Percentiles rank a stretch among this genome's conserved stretches.
Evolutionary conservation across 2,329 filamentous ascomycete genomes (phyloP).

Genomic region (Pyricularia grisea): DNA sequence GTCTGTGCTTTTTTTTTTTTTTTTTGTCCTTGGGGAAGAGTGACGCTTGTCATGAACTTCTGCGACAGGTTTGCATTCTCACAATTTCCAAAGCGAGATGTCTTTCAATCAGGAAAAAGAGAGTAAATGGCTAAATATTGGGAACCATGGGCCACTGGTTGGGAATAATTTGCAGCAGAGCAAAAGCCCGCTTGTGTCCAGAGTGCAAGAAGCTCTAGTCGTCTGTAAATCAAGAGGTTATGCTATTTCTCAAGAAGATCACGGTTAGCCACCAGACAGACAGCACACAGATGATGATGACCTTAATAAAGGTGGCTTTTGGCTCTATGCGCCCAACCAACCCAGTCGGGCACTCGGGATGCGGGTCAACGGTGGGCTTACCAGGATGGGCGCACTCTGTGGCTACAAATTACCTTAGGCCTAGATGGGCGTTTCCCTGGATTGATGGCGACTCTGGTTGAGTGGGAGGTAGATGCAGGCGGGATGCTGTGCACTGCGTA

Average conservation of each 20-base stretch:
- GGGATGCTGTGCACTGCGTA: neutral
- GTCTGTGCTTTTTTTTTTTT: neutral
- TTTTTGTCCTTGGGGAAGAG: neutral
- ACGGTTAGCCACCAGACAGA: neutral
- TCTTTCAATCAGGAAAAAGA: neutral
- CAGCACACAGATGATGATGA: neutral
- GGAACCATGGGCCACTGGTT: neutral
- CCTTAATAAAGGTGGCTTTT: neutral
- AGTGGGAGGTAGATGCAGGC: neutral
- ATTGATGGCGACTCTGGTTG: neutral
- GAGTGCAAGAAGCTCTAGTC: neutral
- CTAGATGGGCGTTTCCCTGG: neutral
- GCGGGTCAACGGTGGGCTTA: neutral
- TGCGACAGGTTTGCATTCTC: neutral
- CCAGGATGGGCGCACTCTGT: neutral
- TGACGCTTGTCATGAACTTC: constrained; percentile 1
- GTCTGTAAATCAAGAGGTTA: neutral
- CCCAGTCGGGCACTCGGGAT: neutral
- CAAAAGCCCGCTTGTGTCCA: neutral
- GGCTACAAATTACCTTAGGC: neutral
- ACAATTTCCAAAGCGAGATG: neutral
- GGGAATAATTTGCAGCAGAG: neutral
- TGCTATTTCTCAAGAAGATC: neutral
- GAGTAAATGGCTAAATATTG: neutral
- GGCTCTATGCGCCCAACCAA: neutral